Conservation (phyloP, 2,329 filamentous ascomycete species). For the Arthrobotrys entomopaga region DNA sequence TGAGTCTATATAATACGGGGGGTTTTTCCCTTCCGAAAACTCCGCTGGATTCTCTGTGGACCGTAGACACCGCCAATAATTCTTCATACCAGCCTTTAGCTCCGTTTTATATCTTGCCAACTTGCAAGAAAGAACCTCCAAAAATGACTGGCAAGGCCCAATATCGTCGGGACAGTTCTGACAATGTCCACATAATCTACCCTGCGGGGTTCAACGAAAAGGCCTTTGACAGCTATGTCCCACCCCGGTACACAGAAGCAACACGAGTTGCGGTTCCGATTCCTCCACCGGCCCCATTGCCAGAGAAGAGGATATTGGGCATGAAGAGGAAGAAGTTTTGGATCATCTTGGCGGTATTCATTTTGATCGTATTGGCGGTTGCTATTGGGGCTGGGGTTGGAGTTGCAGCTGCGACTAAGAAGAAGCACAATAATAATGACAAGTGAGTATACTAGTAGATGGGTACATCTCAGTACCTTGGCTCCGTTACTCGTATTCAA, state of each 20-base stretch:
- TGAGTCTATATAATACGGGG: conserved; percentile 10
- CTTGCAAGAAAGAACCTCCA: neutral
- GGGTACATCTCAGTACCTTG: too few relatives aligned
- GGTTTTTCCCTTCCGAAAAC: neutral
- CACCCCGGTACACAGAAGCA: conserved; percentile 19
- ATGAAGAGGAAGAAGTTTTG: conserved; percentile 27
- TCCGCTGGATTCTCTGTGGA: neutral
- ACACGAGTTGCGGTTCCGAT: neutral
- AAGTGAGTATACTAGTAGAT: neutral
- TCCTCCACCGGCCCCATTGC: conserved; percentile 8
- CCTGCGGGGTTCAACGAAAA: conserved; percentile 15
- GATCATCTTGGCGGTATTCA: conserved; percentile 14
- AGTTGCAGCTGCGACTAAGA: conserved; percentile 20
- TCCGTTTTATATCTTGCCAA: neutral
- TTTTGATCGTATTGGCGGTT: conserved; percentile 17
- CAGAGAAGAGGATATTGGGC: conserved; percentile 16
- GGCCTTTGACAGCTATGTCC: conserved; percentile 29
- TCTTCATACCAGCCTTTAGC: neutral
- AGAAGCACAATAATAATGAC: conserved; percentile 16
- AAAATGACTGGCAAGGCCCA: conserved; percentile 20
- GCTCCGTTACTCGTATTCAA: too few relatives aligned
- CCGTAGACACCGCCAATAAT: neutral
- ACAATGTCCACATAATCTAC: conserved; percentile 38
- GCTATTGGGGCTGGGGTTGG: conserved; percentile 21
- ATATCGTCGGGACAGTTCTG: conserved; percentile 32